A percentile compares a stretch with the other conserved stretches of the same genome.
These are phyloP conservation scores for Globisporangium cylindrosporum DNA, from an alignment of 352 stramenopile genomes.

Conservation along the genomic window DNA sequence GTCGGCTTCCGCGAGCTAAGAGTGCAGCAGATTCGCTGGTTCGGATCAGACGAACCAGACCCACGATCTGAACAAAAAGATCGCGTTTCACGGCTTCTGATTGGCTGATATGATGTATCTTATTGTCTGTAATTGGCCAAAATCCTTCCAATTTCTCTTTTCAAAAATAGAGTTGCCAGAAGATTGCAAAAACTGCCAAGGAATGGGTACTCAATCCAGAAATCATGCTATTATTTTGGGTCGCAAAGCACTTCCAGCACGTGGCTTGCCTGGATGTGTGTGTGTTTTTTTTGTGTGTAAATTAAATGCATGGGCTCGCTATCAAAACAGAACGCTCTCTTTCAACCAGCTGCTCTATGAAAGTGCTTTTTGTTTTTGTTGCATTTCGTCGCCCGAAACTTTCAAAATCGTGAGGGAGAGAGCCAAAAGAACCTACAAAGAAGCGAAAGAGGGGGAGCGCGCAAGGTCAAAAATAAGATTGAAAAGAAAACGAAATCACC, in stretches of 20 bases:
- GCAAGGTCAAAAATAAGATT: conserved; percentile 10
- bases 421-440: background rate
- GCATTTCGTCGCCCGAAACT: background rate
- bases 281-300: background rate
- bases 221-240: background rate
- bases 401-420: conserved; percentile 4
- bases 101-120: conserved; percentile 13
- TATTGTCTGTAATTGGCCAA: background rate
- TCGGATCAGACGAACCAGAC: conserved; percentile 2
- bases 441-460: background rate
- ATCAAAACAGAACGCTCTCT: background rate
- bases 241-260: background rate
- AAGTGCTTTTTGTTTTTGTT: background rate
- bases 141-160: background rate
- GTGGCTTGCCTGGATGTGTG: background rate
- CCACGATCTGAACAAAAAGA: conserved; percentile 16
- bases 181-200: conserved; percentile 7
- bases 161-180: background rate
- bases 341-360: background rate
- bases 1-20: background rate
- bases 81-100: conserved; percentile 9
- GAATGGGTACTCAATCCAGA: background rate
- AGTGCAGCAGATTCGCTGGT: background rate
- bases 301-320: background rate
- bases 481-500: background rate